Base-by-base conservation (phyloP, 2,329 filamentous ascomycete species). In the Stagonosporopsis chrysanthemi region DNA sequence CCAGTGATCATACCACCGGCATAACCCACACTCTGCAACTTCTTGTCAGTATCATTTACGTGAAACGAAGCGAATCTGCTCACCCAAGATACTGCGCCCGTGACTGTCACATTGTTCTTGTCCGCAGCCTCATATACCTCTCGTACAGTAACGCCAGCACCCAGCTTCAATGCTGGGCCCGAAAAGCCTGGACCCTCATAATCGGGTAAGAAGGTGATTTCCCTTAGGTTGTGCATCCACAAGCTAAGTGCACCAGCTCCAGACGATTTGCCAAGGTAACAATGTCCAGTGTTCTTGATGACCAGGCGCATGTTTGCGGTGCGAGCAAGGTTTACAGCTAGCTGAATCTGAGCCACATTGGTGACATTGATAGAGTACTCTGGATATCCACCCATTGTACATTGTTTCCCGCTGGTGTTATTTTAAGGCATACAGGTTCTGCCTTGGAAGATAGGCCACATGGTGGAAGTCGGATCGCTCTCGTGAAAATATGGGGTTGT, bases 381-480 rank as follows among this genome's bases (percentile, higher is more conserved):
- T 22, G 57, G 60, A 31, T 43, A 63, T 6, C 46, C 58, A 7
- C 52, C 54, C 1, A 48, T 1, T n/a, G 58, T 22, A 23, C 54
- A 63, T 12, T 45, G 41, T 24, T 38, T 45, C 2, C 33, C 23
- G 9, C 46, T 29, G 12, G 56, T 46, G 39, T 41, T 48, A 23
- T 56, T 52, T 9, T 35, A 44, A 2, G 61, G 53, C 36, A 67
- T 50, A 38, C 65, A 66, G 17, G 63, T 64, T 23, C 52, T 40
- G 15, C 65, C 65, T 43, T 65, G 52, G 51, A 58, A 67, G 19
- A 66, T 56, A 14, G 62, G 61, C 31, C 47, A 61, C 45, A 62
- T 62, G n/a, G 62, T 60, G 3, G 59, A 66, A 1, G 62, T 64
- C 14, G 63, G 61, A 26, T 64, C 47, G 22, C 46, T 57, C 40